Base-by-base conservation (phyloP, 2,329 filamentous ascomycete species). In the Microdochium bolleyi region DNA sequence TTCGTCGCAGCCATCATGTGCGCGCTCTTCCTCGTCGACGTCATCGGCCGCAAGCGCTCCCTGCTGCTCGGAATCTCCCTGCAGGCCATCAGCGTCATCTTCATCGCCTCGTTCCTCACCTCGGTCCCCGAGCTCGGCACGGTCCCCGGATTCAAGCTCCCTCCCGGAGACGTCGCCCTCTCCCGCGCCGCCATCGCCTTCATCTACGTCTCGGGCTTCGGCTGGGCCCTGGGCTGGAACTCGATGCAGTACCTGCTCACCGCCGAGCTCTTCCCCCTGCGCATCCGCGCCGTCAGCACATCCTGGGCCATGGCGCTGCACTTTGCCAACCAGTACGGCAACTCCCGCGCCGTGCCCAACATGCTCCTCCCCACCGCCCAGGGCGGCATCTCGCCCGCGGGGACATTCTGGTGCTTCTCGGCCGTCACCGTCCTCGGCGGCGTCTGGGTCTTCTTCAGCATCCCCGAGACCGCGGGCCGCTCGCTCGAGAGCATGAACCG, bases 271-370 rank as follows among this genome's bases (percentile, higher is more conserved):
- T 92, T 89, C 71, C 87, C 88, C 1, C 76, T 91, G 10, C 79
- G 87, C 3, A 83, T 92, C 50, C 81, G 88, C 52, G 86, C 87
- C 3, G 69, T 90, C 10, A 82, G 84, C 21, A 87, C 85, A 0
- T 87, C 82, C 0, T 76, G 87, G 62, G 82, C 85, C 49, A 91
- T 91, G 88, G 87, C 83, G 0, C 78, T 90, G 54, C 87, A 92
- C 67, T 91, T 91, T 63, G 84, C 79, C 55, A 89, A 89, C 67
- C 86, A 90, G 67, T 91, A 89, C 64, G 88, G 87, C 24, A 90
- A 88, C 71, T 78, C 82, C 1, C 84, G 88, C 34, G 86, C 88
- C 0, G 84, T 90, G 0, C 88, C 87, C 1, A 80, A 83, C 58
- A 89, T 91, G 86, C 79, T 92, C 48, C 73, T 91, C 1, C 57